phyloP scores from a whole-genome alignment of 768 basidiomycete genomes.

The Podaxis carcinomalis region DNA sequence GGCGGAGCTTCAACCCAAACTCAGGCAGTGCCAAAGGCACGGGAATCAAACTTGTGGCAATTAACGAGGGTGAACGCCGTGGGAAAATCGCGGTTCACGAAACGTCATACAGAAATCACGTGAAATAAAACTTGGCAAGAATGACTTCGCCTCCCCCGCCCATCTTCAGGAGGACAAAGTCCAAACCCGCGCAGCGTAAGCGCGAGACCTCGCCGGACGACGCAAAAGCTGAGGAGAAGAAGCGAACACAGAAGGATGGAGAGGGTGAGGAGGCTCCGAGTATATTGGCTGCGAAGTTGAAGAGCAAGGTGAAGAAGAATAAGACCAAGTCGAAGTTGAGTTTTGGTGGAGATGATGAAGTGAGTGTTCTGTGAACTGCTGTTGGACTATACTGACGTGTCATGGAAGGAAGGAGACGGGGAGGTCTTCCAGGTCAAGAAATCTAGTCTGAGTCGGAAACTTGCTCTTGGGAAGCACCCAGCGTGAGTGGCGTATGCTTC shows the following conservation, averaged over 20 bases:
- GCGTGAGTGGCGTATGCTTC: slow-evolving; percentile 30
- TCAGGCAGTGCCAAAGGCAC: too few species aligned
- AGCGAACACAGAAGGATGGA: slow-evolving; percentile 20
- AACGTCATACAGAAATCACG: slow-evolving; percentile 31
- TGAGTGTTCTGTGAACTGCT: slow-evolving; percentile 25
- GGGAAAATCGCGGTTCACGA: slow-evolving; percentile 29
- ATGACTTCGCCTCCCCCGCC: slow-evolving; percentile 42
- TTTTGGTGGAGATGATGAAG: slow-evolving; percentile 72
- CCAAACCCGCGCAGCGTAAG: slow-evolving; percentile 35
- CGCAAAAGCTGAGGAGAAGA: slow-evolving; percentile 7
- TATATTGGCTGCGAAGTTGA: slow-evolving; percentile 60
- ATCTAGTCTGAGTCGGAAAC: slow-evolving; percentile 66
- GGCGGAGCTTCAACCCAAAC: too few species aligned
- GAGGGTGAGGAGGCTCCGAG: slow-evolving; percentile 50
- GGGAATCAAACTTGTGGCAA: too few species aligned
- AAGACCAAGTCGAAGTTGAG: slow-evolving; percentile 69
- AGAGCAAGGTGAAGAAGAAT: slow-evolving; percentile 64
- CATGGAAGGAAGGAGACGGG: slow-evolving; percentile 46
- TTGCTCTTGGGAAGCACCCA: slow-evolving; percentile 52
- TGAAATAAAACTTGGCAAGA: slow-evolving; percentile 16
- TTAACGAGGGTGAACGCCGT: slow-evolving; percentile 29
- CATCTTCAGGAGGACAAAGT: slow-evolving; percentile 48
- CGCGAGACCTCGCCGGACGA: slow-evolving; percentile 39
- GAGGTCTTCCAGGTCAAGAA: slow-evolving; percentile 80
- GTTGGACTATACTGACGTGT: background rate